Conservation (phyloP, 768 basidiomycete species). For the Pholiota conissans region DNA sequence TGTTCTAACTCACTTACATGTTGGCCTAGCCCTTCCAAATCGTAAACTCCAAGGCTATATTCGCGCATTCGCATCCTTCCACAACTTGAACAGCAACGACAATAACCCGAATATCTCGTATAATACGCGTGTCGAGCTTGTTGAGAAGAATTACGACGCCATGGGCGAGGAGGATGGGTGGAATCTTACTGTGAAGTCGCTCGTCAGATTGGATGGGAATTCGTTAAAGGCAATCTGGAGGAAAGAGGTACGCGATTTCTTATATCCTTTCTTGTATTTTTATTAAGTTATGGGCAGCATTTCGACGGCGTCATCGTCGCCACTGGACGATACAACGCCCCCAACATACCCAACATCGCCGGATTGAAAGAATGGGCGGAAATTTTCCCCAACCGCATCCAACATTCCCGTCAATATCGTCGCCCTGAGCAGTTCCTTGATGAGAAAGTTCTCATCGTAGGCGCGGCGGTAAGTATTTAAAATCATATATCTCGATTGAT, state of each 20-base stretch:
- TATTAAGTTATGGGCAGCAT: slow-evolving; percentile 22
- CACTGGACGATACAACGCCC: slow-evolving; percentile 34
- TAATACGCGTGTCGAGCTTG: slow-evolving; percentile 48
- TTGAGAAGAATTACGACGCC: slow-evolving; percentile 36
- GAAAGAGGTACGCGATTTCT: slow-evolving; percentile 31
- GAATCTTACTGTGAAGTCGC: slow-evolving; percentile 33
- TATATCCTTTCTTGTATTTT: not conserved
- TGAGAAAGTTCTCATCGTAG: slow-evolving; percentile 42
- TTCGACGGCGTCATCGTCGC: slow-evolving; percentile 36
- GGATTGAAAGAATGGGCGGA: slow-evolving; percentile 35
- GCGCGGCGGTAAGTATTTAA: slow-evolving; percentile 33
- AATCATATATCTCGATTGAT: not conserved
- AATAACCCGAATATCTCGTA: slow-evolving; percentile 36
- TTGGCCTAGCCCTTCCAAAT: slow-evolving; percentile 36
- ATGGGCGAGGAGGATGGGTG: slow-evolving; percentile 32
- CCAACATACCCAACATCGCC: slow-evolving; percentile 30
- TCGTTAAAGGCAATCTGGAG: slow-evolving; percentile 34
- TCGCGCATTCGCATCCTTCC: slow-evolving; percentile 40
- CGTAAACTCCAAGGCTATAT: slow-evolving; percentile 35
- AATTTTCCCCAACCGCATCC: slow-evolving; percentile 31
- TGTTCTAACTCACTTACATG: not conserved
- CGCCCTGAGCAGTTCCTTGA: slow-evolving; percentile 33
- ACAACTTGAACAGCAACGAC: slow-evolving; percentile 43
- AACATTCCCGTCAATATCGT: slow-evolving; percentile 44
- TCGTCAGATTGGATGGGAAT: slow-evolving; percentile 17